phyloP scores from a whole-genome alignment of 768 basidiomycete species.

The Amanita jacksonii region DNA sequence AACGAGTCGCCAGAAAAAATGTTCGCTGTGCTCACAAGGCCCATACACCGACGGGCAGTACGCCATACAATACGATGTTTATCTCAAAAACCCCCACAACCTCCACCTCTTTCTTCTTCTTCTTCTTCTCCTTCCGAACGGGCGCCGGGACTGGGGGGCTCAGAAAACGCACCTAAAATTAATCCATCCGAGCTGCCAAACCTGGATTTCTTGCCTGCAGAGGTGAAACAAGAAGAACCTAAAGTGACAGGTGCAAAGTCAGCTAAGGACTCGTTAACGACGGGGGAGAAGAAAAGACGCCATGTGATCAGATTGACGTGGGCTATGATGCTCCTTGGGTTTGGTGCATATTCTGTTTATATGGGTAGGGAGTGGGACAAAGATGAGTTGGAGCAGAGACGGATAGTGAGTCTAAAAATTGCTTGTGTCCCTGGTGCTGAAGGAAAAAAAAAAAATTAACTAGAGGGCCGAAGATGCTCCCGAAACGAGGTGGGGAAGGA shows the following conservation, averaged over 20 bases:
- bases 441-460: neutral
- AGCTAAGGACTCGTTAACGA: conserved; percentile 68
- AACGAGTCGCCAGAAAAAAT: conserved; percentile 9
- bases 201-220: conserved; percentile 57
- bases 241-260: conserved; percentile 69
- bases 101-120: conserved; percentile 16
- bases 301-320: conserved; percentile 46
- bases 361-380: conserved; percentile 75
- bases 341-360: conserved; percentile 49
- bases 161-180: neutral
- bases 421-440: neutral
- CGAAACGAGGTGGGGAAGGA: conserved; percentile 55
- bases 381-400: conserved; percentile 57
- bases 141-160: neutral
- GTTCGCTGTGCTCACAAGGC: conserved; percentile 22
- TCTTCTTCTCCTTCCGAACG: conserved; percentile 6
- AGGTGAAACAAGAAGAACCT: conserved; percentile 25
- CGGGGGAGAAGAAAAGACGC: conserved; percentile 63
- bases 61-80: conserved; percentile 25
- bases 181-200: conserved; percentile 27
- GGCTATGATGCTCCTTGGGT: conserved; percentile 42
- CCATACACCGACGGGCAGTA: conserved; percentile 24
- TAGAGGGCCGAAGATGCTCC: conserved; percentile 54
- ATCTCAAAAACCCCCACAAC: conserved; percentile 20
- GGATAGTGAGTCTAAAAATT: conserved; percentile 37